Conservation (phyloP, 1,139 yeast genomes). For the Diutina rugosa region DNA sequence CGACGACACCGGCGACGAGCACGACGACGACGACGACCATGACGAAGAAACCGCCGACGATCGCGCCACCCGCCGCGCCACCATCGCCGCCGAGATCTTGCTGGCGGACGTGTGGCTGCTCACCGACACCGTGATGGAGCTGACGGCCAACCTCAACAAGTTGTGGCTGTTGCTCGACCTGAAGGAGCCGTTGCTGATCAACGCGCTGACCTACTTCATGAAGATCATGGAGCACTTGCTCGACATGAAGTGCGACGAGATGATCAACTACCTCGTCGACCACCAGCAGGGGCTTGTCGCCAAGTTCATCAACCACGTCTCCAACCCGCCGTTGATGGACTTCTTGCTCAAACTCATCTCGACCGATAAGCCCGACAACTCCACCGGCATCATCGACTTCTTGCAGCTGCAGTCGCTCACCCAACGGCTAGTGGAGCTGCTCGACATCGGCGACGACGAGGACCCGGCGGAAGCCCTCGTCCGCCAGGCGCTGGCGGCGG, state of each 20-base stretch:
- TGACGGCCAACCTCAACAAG: slow-evolving; percentile 46
- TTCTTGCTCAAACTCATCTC: slow-evolving; percentile 65
- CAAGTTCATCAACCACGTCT: slow-evolving; percentile 64
- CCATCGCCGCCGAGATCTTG: slow-evolving; percentile 81
- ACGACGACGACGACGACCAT: slow-evolving; percentile 12
- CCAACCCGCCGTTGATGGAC: slow-evolving; percentile 80
- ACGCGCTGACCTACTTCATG: slow-evolving; percentile 79
- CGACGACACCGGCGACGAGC: slow-evolving; percentile 5
- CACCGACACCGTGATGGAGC: slow-evolving; percentile 83
- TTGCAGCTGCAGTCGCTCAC: slow-evolving; percentile 54
- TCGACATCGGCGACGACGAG: slow-evolving; percentile 21
- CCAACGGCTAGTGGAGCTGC: slow-evolving; percentile 41
- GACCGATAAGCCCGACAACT: slow-evolving; percentile 66
- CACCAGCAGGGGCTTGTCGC: slow-evolving; percentile 52
- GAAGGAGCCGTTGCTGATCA: slow-evolving; percentile 48
- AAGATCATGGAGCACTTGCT: slow-evolving; percentile 86
- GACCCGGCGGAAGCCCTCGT: slow-evolving; percentile 32
- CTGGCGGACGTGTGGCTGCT: slow-evolving; percentile 93
- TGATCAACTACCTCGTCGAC: slow-evolving; percentile 55
- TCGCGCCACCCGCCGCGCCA: slow-evolving; percentile 55
- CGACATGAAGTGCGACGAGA: slow-evolving; percentile 81
- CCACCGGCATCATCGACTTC: slow-evolving; percentile 67
- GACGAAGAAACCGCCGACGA: slow-evolving; percentile 34
- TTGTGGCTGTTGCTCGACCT: slow-evolving; percentile 71
- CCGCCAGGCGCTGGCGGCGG: slow-evolving; percentile 33